Conservation (phyloP, 176 grass and related monocot genomes). For the Chrysopogon serrulatus region DNA sequence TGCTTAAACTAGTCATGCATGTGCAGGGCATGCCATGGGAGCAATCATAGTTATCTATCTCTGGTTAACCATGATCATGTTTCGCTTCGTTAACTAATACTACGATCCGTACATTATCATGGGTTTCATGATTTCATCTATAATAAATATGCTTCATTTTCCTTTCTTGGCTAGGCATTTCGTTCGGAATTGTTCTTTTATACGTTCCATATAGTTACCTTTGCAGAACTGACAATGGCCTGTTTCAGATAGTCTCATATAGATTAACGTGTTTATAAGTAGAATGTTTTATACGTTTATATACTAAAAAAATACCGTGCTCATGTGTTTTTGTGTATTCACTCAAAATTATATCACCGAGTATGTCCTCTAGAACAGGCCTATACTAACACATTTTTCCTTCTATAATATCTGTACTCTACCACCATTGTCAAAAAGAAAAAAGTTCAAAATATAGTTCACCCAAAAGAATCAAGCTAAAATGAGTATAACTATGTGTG, state of each 20-base stretch:
- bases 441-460: too few species aligned
- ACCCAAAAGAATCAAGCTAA: too few species aligned
- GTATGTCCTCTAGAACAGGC: not conserved
- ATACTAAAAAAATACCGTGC: too few species aligned
- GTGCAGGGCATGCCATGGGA: not conserved
- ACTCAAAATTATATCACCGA: not conserved
- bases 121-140: not conserved
- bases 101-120: not conserved
- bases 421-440: too few species aligned
- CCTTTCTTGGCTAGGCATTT: not conserved
- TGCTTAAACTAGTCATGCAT: not conserved
- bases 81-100: constrained; percentile 1
- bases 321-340: too few species aligned
- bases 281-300: too few species aligned
- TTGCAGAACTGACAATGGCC: not conserved
- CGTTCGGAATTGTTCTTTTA: not conserved
- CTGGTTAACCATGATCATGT: not conserved
- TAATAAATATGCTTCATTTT: too few species aligned
- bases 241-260: not conserved
- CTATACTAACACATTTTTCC: too few species aligned
- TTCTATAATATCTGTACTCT: too few species aligned
- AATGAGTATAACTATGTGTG: too few species aligned
- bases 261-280: too few species aligned
- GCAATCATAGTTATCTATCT: not conserved
- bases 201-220: not conserved